Percentiles rank a stretch among this genome's conserved stretches.
Conservation (phyloP, 148 eudicot species). For the Drosera capensis region DNA sequence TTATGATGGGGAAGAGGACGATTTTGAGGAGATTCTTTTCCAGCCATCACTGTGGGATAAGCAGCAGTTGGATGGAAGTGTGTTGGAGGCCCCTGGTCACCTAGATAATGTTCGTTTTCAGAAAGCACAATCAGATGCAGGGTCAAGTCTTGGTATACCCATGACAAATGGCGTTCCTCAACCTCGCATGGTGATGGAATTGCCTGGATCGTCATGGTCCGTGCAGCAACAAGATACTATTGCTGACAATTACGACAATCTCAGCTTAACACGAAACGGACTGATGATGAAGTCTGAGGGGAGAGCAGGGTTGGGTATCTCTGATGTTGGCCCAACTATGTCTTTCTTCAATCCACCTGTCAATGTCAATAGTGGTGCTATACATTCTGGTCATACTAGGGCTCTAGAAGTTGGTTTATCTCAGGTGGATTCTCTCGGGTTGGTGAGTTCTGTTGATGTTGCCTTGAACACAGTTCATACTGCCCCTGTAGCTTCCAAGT, state of each 20-base stretch:
- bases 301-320: constrained; percentile 13
- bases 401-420: constrained; percentile 12
- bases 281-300: constrained; percentile 12
- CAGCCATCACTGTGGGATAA: constrained; percentile 31
- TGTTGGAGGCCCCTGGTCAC: constrained; percentile 10
- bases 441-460: constrained; percentile 10
- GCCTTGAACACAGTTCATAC: constrained; percentile 13
- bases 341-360: constrained; percentile 16
- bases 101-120: constrained; percentile 6
- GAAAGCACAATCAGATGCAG: constrained; percentile 7
- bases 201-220: constrained; percentile 13
- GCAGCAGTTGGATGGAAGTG: constrained; percentile 20
- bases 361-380: constrained; percentile 9
- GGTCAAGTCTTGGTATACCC: constrained; percentile 3
- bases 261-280: constrained; percentile 28
- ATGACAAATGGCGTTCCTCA: constrained; percentile 11
- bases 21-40: constrained; percentile 49
- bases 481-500: constrained; percentile 20
- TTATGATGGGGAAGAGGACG: constrained; percentile 33
- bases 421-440: too few relatives aligned
- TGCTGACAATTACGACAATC: constrained; percentile 17
- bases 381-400: constrained; percentile 17
- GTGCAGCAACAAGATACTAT: constrained; percentile 21
- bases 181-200: constrained; percentile 15
- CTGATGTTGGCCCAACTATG: constrained; percentile 14